A percentile compares a stretch with the other conserved stretches of the same genome.
Conservation (phyloP, 2,329 filamentous ascomycete genomes). For the Acrocalymma vagum region DNA sequence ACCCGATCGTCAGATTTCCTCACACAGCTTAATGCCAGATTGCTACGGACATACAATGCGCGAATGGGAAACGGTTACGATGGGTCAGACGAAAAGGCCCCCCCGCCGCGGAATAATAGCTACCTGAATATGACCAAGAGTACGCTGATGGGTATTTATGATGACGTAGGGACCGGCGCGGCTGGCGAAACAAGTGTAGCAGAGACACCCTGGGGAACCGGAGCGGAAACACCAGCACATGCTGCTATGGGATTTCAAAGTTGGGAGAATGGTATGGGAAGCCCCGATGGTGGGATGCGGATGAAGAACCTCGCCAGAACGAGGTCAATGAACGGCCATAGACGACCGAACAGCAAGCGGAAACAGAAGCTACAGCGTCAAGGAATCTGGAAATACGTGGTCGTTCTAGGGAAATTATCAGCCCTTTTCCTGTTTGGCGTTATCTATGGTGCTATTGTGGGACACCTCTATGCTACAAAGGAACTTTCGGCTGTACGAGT, state of each 20-base stretch:
- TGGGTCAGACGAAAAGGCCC: constrained; percentile 30
- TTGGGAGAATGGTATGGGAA: constrained; percentile 32
- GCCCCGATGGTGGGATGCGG: constrained; percentile 33
- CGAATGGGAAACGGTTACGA: constrained; percentile 30
- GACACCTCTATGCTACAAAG: constrained; percentile 77
- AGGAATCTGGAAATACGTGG: constrained; percentile 54
- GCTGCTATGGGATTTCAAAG: constrained; percentile 21
- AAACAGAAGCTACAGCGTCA: constrained; percentile 17
- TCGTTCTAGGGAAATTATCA: constrained; percentile 64
- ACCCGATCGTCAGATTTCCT: constrained; percentile 42
- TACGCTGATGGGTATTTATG: constrained; percentile 92
- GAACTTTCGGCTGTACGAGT: constrained; percentile 70
- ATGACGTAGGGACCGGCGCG: constrained; percentile 36
- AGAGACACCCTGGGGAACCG: constrained; percentile 80
- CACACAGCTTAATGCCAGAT: constrained; percentile 45
- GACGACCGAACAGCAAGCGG: constrained; percentile 10
- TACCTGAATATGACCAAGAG: constrained; percentile 87
- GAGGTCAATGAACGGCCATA: constrained; percentile 9
- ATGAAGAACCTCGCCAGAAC: constrained; percentile 28
- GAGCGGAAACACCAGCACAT: constrained; percentile 71
- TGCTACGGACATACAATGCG: constrained; percentile 39
- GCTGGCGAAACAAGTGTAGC: constrained; percentile 58
- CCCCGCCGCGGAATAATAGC: constrained; percentile 72
- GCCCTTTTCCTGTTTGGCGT: constrained; percentile 82
- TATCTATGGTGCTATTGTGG: constrained; percentile 82